Evolutionary conservation across 2,329 filamentous ascomycete species (phyloP), one percentile per base, ranked within the genome.

Genomic region (Arachnomyces sp.): DNA sequence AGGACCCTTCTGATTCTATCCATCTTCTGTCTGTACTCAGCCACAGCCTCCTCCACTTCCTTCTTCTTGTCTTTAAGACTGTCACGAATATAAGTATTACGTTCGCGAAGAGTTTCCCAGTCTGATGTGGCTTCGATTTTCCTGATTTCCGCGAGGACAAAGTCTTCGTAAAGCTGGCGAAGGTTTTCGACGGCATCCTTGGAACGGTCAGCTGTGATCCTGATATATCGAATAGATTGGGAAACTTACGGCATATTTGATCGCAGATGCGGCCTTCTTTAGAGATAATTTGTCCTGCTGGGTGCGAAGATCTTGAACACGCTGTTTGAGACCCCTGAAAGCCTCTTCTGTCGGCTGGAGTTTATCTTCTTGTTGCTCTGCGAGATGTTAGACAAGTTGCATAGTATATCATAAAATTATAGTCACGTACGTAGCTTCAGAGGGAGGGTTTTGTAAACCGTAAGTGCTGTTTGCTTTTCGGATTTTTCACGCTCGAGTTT

Each of bases 111-210:
- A 4, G 76, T 75, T 33, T 78, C 71, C 2, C 84, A 62, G 53
- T 98, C 92, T 0, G 88, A 95, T n/a, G 71, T 61, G 1, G 87
- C 89, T 67, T 98, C 92, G 21, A 93, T 75, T 1, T 76, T 66
- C 45, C 79, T 72, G 33, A 95, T 72, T 49, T 85, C 75, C 2
- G 77, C 78, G 52, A 89, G 80, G 12, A 89, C 62, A 8, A 86
- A 65, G 11, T 75, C 73, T 34, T 81, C 72, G 38, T 84, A 78
- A 4, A 78, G 71, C 36, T 69, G 61, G 11, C 77, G 75, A 33
- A 94, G 73, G 14, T 63, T 56, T n/a, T 74, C 71, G 6, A 93
- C 73, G 3, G 76, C 68, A 48, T 75, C 72, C 59, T 80, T 34
- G 3, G 31, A n/a, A 4, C 4, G 17, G 18, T 7, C 28, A 2